Evolutionary conservation across 108 stramenopile genomes (phyloP).

Genomic region (Mayamaea pseudoterrestris): DNA sequence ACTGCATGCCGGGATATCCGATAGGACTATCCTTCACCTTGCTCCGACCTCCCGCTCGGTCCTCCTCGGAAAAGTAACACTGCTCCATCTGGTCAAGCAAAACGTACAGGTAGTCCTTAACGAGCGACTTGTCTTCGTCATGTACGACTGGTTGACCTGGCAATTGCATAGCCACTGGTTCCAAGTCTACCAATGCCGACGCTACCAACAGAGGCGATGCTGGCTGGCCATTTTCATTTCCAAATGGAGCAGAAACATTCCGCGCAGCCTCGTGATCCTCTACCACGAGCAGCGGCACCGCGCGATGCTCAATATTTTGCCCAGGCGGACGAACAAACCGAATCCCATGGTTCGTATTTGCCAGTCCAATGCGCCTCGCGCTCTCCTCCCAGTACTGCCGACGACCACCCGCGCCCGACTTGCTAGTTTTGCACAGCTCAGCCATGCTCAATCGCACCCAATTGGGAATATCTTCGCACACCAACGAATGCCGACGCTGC

Average conservation of each 20-base stretch:
- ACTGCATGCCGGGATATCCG: constrained; percentile 67
- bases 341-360: constrained; percentile 61
- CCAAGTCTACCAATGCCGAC: too few relatives aligned
- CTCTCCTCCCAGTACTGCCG: constrained; percentile 73
- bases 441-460: constrained; percentile 25
- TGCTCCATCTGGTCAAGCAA: constrained; percentile 69
- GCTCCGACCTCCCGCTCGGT: constrained; percentile 54
- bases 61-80: constrained; percentile 67
- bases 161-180: too few relatives aligned
- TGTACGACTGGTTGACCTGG: constrained; percentile 12
- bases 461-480: constrained; percentile 26
- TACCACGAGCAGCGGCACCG: background rate
- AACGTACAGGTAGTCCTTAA: constrained; percentile 40
- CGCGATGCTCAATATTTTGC: background rate
- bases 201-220: too few relatives aligned
- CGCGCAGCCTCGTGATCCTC: constrained; percentile 1
- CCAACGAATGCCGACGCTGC: constrained; percentile 38
- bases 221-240: background rate
- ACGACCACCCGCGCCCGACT: constrained; percentile 45
- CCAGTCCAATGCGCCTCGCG: constrained; percentile 51
- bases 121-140: constrained; percentile 15
- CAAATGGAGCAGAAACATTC: background rate
- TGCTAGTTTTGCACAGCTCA: constrained; percentile 28
- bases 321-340: constrained; percentile 34
- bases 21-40: constrained; percentile 43